Evolutionary conservation across 768 basidiomycete species (phyloP), one percentile per base, ranked within the genome.

Genomic region (Boletus subcaerulescens): DNA sequence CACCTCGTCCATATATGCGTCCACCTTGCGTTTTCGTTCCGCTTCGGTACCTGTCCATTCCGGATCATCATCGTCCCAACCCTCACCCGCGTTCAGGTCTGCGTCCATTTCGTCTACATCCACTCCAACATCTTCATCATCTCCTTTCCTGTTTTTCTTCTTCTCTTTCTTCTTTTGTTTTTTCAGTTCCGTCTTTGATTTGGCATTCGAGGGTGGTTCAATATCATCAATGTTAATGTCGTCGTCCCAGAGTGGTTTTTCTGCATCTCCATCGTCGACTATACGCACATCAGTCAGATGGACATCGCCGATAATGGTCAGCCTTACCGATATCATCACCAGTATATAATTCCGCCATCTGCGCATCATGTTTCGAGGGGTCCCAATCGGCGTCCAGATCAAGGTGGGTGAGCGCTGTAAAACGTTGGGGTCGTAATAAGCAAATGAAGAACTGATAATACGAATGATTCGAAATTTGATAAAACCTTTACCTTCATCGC

Each of bases 301-400:
- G 6, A 17, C 15, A 14, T 31, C 4, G 5, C 15, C 8, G 5
- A 47, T 14, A 32, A 41, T 10, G 41, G 13, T 39, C n/a, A 10
- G 56, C 69, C 35, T 58, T 56, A 46, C 70, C 69, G 5, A 72
- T 72, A 13, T 76, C 77, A 4, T 80, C 82, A 24, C 76, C 76
- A 12, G 75, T 82, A 64, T 93, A 91, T 24, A 98, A 67, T 20
- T 76, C 80, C 0, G 81, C 77, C 87, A 99, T 93, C 67, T 92
- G 89, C 35, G 69, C 72, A 59, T 97, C 93, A 65, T 97, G 91
- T 52, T 82, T 81, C 12, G 79, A 83, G 13, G 92, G 88, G 63
- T 98, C 93, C 89, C 92, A 98, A 43, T 98, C 94, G 2, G 85
- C 91, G 12, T 98, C 94, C 7, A 99, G 73, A 62, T 96, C 92